Evolutionary conservation across 1,139 yeast genomes (phyloP), one percentile per base, ranked within the genome.

Genomic region (Lodderomyces pseudojiufengensis): DNA sequence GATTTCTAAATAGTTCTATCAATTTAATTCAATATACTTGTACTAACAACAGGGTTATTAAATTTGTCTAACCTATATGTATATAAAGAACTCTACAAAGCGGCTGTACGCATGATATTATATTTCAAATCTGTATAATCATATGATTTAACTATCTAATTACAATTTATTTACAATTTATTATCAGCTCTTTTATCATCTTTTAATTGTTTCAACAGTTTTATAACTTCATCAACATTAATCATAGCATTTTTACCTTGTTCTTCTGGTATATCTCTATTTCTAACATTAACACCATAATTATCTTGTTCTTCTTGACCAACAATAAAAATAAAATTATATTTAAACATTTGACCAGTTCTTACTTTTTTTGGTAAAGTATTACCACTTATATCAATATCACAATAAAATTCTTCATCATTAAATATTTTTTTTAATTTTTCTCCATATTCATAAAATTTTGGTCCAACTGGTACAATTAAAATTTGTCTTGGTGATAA

Each of bases 351-450:
- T 73, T 90, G 97, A 53, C 97, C 97, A 50, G 79, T 84, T 77
- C 97, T 86, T 43, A 92, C 86, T 79, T 92, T 90, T 87, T 87
- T 88, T 59, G 86, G 95, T 61, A 92, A 74, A 39, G 97, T 90
- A 73, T 88, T 87, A 67, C 97, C 96, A 40, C 92, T 78, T 43
- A 86, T 69, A 61, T 92, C 98, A 37, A 80, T 95, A 57, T 92
- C 98, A 34, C 95, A 94, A 56, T 77, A 87, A 30, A 86, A 86
- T 46, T 70, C 69, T 37, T 74, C 73, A 55, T 78, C 79, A 31
- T 52, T 60, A 61, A 92, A 74, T 49, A 63, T 63, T 56, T 84
- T 78, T 54, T 81, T 80, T 45, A 90, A 84, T 51, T 77, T 68
- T 60, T 82, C 80, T 33, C 97, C 97, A 56, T 92, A 92, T 46